Evolutionary conservation across 1,284 basidiomycete species (phyloP).

Genomic region (Stygiomarasmius scandens): DNA sequence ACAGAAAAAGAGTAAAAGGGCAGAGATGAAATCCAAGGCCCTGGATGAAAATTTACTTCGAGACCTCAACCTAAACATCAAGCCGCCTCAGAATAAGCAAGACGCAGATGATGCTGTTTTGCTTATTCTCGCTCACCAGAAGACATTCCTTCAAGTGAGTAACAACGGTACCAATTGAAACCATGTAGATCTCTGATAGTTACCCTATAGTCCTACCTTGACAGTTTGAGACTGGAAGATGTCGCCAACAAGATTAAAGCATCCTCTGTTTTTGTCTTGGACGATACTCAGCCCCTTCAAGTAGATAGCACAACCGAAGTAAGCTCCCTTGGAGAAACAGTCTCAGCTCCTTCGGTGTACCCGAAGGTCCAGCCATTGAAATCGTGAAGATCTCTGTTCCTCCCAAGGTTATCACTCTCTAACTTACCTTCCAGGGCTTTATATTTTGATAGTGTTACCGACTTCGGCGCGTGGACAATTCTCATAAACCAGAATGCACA

Average conservation of each 20-base stretch:
- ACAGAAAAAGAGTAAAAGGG: constrained; percentile 5
- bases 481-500: constrained; percentile 49
- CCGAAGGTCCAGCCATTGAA: constrained; percentile 53
- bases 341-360: constrained; percentile 32
- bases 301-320: neutral
- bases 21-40: too few relatives aligned
- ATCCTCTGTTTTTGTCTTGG: neutral
- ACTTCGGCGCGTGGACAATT: constrained; percentile 57
- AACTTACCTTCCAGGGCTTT: constrained; percentile 33
- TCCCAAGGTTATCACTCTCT: neutral
- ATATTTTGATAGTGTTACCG: constrained; percentile 52
- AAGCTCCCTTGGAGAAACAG: constrained; percentile 5
- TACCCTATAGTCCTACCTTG: too few relatives aligned
- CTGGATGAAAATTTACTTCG: too few relatives aligned
- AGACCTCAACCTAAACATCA: too few relatives aligned
- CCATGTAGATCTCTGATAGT: too few relatives aligned
- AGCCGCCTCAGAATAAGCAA: too few relatives aligned
- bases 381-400: constrained; percentile 26
- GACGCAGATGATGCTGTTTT: too few relatives aligned
- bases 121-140: too few relatives aligned
- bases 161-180: too few relatives aligned
- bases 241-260: constrained; percentile 6
- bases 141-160: too few relatives aligned
- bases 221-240: neutral
- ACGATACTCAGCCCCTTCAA: neutral